phyloP scores from a whole-genome alignment of 2,329 filamentous ascomycete genomes.

The Fusarium caatingaense region DNA sequence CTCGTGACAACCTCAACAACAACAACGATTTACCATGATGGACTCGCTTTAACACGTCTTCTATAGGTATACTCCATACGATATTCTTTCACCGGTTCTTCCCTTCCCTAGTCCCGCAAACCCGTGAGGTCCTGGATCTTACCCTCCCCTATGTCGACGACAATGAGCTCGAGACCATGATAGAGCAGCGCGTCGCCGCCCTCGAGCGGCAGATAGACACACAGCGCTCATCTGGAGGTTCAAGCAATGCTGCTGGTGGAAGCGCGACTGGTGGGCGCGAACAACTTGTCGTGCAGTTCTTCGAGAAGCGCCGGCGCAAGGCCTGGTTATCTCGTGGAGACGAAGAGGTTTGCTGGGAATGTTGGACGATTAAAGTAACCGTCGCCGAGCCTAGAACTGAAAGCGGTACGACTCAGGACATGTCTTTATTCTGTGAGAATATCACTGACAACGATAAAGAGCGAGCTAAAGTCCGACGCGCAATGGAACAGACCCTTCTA shows the following conservation, averaged over 20 bases:
- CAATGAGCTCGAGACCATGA: conserved; percentile 90
- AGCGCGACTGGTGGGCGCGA: conserved; percentile 70
- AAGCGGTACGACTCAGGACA: conserved; percentile 70
- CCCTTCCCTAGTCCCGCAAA: conserved; percentile 82
- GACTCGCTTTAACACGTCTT: background rate
- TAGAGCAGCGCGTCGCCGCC: conserved; percentile 85
- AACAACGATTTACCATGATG: background rate
- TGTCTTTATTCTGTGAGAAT: background rate
- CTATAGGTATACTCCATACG: conserved; percentile 86
- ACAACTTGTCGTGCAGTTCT: conserved; percentile 89
- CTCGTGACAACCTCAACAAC: conserved; percentile 19
- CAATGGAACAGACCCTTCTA: conserved; percentile 90
- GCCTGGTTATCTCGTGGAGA: conserved; percentile 83
- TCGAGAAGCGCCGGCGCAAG: conserved; percentile 89
- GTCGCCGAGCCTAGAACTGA: conserved; percentile 90
- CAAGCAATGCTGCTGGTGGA: conserved; percentile 16
- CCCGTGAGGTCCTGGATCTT: conserved; percentile 89
- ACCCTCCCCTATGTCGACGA: conserved; percentile 91
- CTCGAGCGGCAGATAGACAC: conserved; percentile 82
- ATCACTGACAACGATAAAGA: conserved; percentile 63
- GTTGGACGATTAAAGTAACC: conserved; percentile 94
- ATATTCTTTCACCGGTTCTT: conserved; percentile 99
- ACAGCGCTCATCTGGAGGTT: conserved; percentile 57
- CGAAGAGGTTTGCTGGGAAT: conserved; percentile 97
- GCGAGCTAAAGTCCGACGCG: conserved; percentile 85